Evolutionary conservation across 108 stramenopile species (phyloP).

Genomic region (Aurantiochytrium sp.): DNA sequence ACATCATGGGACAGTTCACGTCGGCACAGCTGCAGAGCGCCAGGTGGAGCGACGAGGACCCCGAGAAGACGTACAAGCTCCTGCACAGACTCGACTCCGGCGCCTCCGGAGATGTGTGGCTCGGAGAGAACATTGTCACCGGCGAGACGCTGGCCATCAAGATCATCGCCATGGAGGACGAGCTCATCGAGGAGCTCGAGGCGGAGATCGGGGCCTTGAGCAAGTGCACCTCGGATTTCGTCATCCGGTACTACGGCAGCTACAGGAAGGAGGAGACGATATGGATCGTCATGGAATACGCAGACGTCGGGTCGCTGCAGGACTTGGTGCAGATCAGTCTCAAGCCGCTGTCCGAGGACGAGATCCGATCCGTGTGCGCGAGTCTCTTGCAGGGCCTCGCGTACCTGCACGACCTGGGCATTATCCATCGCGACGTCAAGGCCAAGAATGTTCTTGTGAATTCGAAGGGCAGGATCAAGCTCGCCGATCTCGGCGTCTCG

Average conservation of each 20-base stretch:
- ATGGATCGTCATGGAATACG: constrained; percentile 30
- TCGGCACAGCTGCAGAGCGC: neutral
- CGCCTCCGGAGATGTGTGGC: constrained; percentile 48
- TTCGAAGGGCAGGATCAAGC: neutral
- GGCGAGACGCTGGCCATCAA: constrained; percentile 63
- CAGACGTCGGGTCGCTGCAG: constrained; percentile 14
- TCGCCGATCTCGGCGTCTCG: neutral
- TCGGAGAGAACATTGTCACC: constrained; percentile 51
- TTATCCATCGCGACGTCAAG: constrained; percentile 60
- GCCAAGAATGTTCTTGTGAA: constrained; percentile 27
- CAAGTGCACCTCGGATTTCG: neutral
- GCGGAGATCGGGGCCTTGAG: neutral
- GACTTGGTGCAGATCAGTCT: neutral
- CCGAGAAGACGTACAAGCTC: constrained; percentile 43
- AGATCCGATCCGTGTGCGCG: neutral
- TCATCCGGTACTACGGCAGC: constrained; percentile 10
- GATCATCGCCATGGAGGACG: constrained; percentile 43
- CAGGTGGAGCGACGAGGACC: neutral
- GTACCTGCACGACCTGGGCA: constrained; percentile 66
- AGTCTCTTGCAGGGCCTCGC: constrained; percentile 67
- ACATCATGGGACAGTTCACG: neutral
- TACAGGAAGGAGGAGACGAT: neutral
- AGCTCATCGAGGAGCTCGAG: constrained; percentile 19
- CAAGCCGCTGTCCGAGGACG: constrained; percentile 12
- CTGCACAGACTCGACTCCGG: constrained; percentile 58